These are phyloP conservation scores for Cardamine resedifolia DNA, from an alignment of 345 rosid species.

Conservation along the genomic window DNA sequence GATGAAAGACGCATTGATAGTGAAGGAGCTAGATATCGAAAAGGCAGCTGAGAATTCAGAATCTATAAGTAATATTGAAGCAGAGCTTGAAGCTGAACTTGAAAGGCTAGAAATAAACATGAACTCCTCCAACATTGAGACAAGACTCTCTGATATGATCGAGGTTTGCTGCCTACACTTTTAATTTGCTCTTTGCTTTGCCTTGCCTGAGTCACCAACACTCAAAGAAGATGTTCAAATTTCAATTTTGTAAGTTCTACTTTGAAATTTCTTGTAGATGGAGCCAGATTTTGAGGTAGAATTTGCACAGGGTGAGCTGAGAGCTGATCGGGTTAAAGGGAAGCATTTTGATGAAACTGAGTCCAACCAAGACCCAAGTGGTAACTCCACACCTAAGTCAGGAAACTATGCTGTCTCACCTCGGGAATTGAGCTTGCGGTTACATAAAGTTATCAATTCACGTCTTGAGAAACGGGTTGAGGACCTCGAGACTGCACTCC, in stretches of 20 bases:
- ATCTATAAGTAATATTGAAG: constrained; percentile 77
- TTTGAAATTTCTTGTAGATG: constrained; percentile 44
- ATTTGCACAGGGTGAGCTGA: constrained; percentile 68
- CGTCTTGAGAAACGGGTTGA: constrained; percentile 65
- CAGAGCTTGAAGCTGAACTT: constrained; percentile 97
- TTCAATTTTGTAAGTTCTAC: background rate
- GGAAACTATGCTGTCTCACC: constrained; percentile 80
- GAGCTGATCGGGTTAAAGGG: constrained; percentile 30
- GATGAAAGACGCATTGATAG: constrained; percentile 59
- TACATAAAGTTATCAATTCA: constrained; percentile 71
- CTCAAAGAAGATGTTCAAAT: constrained; percentile 11
- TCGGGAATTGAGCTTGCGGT: constrained; percentile 62
- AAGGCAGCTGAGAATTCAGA: constrained; percentile 51
- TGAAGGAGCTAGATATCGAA: constrained; percentile 30
- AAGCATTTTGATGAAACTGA: constrained; percentile 40
- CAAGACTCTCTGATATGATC: constrained; percentile 45
- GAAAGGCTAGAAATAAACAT: constrained; percentile 81
- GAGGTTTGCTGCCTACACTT: constrained; percentile 48
- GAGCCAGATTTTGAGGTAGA: constrained; percentile 57
- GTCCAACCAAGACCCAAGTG: constrained; percentile 56
- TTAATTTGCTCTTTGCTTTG: background rate
- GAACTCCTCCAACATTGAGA: constrained; percentile 45
- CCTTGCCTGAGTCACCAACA: constrained; percentile 1
- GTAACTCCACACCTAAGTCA: constrained; percentile 49
- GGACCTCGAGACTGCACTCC: constrained; percentile 77